Percentiles rank a stretch among this genome's conserved stretches.
Evolutionary conservation across 345 rosid species (phyloP).

Genomic region (Euphorbia peplus): DNA sequence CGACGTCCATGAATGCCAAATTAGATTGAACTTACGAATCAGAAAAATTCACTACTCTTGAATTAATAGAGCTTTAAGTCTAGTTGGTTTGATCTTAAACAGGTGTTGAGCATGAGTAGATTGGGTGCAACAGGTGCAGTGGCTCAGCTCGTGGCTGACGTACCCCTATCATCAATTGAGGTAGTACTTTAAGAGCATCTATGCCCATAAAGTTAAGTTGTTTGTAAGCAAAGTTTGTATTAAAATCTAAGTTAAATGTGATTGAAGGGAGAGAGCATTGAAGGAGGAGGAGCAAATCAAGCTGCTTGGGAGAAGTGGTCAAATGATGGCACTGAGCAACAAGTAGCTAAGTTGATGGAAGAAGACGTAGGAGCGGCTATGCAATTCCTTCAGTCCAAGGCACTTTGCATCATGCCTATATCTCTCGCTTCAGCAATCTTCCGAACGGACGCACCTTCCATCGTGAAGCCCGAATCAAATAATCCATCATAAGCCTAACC

Average conservation of each 20-base stretch:
- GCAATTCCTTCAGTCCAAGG: conserved; percentile 80
- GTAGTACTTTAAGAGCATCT: conserved; percentile 26
- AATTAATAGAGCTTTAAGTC: no score
- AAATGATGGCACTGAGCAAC: conserved; percentile 61
- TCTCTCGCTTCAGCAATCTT: conserved; percentile 67
- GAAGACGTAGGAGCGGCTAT: conserved; percentile 75
- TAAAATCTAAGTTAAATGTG: conserved; percentile 2
- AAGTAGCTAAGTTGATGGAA: conserved; percentile 76
- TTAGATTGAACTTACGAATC: no score
- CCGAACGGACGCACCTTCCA: conserved; percentile 33
- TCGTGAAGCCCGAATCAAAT: conserved; percentile 51
- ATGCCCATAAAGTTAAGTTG: background rate
- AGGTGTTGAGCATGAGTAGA: conserved; percentile 80
- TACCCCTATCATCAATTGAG: conserved; percentile 57
- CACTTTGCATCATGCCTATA: conserved; percentile 74
- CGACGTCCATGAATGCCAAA: no score
- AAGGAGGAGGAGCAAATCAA: conserved; percentile 44
- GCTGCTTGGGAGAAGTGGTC: conserved; percentile 76
- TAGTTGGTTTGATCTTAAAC: conserved; percentile 21
- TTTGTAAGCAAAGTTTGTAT: background rate
- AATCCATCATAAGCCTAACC: conserved; percentile 32
- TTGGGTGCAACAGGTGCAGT: conserved; percentile 69
- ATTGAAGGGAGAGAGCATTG: conserved; percentile 46
- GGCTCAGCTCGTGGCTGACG: conserved; percentile 71
- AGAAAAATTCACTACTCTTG: no score